Conservation (phyloP, 2,329 filamentous ascomycete genomes). For the Helotiales sp. region DNA sequence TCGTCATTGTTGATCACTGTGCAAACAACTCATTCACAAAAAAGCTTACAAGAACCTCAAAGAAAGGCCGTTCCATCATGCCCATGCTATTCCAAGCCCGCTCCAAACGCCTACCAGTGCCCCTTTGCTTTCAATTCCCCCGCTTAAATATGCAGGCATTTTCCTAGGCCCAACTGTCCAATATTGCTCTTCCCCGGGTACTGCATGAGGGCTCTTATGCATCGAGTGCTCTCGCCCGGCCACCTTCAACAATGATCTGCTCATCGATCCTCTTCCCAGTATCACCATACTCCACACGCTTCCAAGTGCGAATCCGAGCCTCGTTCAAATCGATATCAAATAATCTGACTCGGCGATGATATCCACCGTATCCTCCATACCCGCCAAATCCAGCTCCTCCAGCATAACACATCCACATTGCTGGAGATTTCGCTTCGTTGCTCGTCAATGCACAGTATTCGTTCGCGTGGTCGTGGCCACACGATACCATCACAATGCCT, state of each 20-base stretch:
- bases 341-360: conserved; percentile 80
- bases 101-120: conserved; percentile 11
- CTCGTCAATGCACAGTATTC: conserved; percentile 83
- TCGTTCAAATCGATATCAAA: conserved; percentile 95
- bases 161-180: not conserved
- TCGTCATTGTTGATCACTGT: conserved; percentile 9
- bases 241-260: conserved; percentile 69
- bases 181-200: too few species aligned
- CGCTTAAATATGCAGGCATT: conserved; percentile 4
- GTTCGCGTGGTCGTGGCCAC: conserved; percentile 95
- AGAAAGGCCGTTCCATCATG: conserved; percentile 11
- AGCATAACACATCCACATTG: conserved; percentile 98
- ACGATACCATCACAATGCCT: conserved; percentile 84
- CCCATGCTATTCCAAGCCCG: conserved; percentile 5
- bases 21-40: not conserved
- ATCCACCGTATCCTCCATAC: conserved; percentile 89
- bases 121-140: not conserved
- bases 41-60: conserved; percentile 7
- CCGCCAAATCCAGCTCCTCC: conserved; percentile 92
- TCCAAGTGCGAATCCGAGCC: conserved; percentile 89
- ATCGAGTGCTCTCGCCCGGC: conserved; percentile 38
- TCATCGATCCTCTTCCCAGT: conserved; percentile 60
- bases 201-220: not conserved
- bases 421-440: conserved; percentile 53
- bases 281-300: conserved; percentile 76